phyloP scores from a whole-genome alignment of 345 rosid genomes.

The Lenwebbia sp. region DNA sequence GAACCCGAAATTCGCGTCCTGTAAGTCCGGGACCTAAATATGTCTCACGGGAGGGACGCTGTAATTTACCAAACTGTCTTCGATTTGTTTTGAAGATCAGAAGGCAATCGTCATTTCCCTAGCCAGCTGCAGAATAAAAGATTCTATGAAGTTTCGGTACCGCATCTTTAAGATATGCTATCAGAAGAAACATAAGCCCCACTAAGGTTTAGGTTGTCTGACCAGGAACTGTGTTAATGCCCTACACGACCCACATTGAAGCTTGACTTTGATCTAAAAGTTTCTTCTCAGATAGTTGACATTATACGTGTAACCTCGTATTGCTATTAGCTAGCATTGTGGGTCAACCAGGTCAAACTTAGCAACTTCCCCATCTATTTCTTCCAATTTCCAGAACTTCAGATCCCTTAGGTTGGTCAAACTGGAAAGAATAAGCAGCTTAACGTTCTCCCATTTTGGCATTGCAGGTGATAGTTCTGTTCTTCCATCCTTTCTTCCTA shows the following conservation, averaged over 20 bases:
- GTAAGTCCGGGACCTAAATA: not conserved
- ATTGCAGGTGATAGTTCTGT: not conserved
- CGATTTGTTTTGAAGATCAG: not conserved
- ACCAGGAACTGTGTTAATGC: not conserved
- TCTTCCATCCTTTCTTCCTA: not conserved
- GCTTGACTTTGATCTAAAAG: not conserved
- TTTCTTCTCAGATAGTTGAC: not conserved
- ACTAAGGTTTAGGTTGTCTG: not conserved
- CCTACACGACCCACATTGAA: not conserved
- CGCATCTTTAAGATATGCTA: not conserved
- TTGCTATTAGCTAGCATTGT: not conserved
- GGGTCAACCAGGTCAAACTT: not conserved
- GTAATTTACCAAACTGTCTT: accelerated
- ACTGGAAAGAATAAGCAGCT: not conserved
- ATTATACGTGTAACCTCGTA: not conserved
- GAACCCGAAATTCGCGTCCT: not conserved
- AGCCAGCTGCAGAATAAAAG: not conserved
- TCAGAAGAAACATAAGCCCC: not conserved
- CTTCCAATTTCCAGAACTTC: not conserved
- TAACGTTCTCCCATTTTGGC: not conserved
- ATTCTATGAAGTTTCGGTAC: not conserved
- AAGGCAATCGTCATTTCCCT: not conserved
- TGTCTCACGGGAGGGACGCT: not conserved
- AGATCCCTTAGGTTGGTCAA: not conserved
- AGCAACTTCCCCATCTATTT: not conserved